Percentiles rank a stretch among this genome's conserved stretches.
phyloP scores from a whole-genome alignment of 192 early-diverging fungal species.

The Rhizophagus sp. region DNA sequence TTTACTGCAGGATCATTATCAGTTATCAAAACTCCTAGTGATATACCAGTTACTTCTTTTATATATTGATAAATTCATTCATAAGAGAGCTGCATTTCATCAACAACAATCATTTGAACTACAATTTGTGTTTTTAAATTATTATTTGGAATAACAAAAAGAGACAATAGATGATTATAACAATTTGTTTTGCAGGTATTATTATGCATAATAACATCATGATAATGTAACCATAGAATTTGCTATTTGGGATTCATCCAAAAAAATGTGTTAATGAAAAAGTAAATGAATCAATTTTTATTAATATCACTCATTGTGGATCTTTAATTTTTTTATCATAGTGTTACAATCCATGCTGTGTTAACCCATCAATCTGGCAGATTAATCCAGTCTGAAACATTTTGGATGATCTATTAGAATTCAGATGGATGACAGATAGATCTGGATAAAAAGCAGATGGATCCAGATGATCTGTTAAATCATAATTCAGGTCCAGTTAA shows the following conservation, averaged over 20 bases:
- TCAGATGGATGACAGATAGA: too few species aligned
- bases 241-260: not conserved
- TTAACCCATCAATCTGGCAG: too few species aligned
- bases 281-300: not conserved
- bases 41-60: not conserved
- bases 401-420: too few species aligned
- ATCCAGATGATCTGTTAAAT: too few species aligned
- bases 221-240: not conserved
- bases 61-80: not conserved
- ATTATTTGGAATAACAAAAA: not conserved
- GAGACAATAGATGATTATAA: too few species aligned
- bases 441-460: too few species aligned
- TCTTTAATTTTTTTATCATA: slow-evolving; percentile 1
- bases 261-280: not conserved
- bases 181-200: not conserved
- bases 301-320: not conserved
- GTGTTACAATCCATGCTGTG: too few species aligned
- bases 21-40: not conserved
- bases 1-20: not conserved
- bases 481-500: too few species aligned
- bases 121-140: not conserved
- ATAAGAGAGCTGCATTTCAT: not conserved
- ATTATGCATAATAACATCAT: not conserved
- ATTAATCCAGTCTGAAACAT: too few species aligned
- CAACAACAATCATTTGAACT: not conserved